Percentiles rank a stretch among this genome's conserved stretches.
Conservation (phyloP, 2,329 filamentous ascomycete genomes). For the Nemania abortiva region DNA sequence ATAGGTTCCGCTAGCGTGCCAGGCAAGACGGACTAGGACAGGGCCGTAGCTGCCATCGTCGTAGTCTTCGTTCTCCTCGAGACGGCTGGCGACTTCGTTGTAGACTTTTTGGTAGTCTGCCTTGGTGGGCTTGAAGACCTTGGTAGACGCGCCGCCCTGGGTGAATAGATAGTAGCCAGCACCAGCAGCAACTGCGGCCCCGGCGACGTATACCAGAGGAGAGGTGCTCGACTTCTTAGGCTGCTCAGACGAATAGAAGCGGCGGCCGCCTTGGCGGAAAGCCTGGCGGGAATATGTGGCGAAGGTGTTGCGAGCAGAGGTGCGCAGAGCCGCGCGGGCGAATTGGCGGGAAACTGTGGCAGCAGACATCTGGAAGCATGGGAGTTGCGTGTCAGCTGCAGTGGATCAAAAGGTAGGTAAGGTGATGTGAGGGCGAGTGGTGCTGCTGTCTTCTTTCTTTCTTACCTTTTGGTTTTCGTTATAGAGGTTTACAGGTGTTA, state of each 20-base stretch:
- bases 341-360: constrained; percentile 64
- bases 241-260: constrained; percentile 82
- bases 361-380: constrained; percentile 57
- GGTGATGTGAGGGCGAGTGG: background rate
- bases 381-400: constrained; percentile 22
- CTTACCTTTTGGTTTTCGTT: constrained; percentile 15
- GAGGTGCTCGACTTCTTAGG: constrained; percentile 63
- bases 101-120: constrained; percentile 97
- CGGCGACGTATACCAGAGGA: constrained; percentile 68
- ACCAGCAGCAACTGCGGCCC: constrained; percentile 70
- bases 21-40: constrained; percentile 88
- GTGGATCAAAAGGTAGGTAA: background rate
- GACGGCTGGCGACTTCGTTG: constrained; percentile 80
- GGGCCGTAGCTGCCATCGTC: constrained; percentile 97
- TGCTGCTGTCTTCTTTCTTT: background rate
- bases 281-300: constrained; percentile 71
- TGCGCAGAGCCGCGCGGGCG: constrained; percentile 69
- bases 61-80: constrained; percentile 94
- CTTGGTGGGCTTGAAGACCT: constrained; percentile 78
- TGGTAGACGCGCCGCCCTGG: constrained; percentile 62
- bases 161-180: constrained; percentile 76
- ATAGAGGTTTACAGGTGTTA: background rate
- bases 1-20: constrained; percentile 94
- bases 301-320: constrained; percentile 70
- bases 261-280: constrained; percentile 80